Conservation (phyloP, 2,329 filamentous ascomycete genomes). For the Talaromyces sp. region DNA sequence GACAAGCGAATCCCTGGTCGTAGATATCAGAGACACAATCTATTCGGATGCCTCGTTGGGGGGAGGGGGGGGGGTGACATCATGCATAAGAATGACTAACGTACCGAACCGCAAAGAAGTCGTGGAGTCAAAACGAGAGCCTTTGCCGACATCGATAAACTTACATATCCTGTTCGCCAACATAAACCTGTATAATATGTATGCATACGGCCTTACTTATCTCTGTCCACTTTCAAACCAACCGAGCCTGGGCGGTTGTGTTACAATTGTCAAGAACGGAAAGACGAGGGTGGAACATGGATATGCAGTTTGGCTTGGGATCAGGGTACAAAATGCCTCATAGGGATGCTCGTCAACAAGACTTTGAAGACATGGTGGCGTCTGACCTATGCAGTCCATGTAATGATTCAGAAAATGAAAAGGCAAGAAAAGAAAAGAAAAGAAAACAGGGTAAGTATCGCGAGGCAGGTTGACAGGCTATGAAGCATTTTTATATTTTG, state of each 20-base stretch:
- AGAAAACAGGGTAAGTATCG: neutral
- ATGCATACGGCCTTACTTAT: neutral
- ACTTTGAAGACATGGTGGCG: neutral
- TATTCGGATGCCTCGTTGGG: neutral
- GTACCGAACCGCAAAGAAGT: neutral
- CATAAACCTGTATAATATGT: neutral
- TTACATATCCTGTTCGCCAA: neutral
- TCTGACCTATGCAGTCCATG: neutral
- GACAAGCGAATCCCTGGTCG: neutral
- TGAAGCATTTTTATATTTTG: neutral
- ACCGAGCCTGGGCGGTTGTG: neutral
- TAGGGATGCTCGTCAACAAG: neutral
- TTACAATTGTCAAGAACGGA: neutral
- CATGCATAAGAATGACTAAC: neutral
- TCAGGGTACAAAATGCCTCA: neutral
- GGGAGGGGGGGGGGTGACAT: neutral
- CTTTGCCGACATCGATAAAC: neutral
- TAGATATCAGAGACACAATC: neutral
- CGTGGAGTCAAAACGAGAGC: neutral
- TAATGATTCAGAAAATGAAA: neutral
- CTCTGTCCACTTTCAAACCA: neutral
- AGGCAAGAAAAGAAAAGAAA: too few species aligned
- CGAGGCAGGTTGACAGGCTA: neutral
- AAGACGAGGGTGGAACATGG: neutral
- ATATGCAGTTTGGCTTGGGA: slow-evolving; percentile 2